Conservation (phyloP, 2,329 filamentous ascomycete genomes). For the Cladosporium sp. region DNA sequence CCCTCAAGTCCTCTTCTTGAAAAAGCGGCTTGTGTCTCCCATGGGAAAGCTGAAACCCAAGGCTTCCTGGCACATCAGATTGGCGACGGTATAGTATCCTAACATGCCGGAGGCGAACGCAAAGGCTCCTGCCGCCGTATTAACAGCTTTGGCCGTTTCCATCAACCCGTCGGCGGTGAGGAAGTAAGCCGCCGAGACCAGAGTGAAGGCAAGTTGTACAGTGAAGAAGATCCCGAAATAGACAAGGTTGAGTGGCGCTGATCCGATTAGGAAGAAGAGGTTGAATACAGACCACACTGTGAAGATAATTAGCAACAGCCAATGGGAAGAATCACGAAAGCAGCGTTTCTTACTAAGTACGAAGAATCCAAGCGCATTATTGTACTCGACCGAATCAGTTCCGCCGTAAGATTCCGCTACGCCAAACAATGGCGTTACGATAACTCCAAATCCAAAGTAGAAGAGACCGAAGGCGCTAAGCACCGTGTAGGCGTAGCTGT, state of each 20-base stretch:
- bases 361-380: slow-evolving; percentile 47
- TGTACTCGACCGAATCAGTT: slow-evolving; percentile 36
- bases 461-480: slow-evolving; percentile 52
- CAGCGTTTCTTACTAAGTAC: slow-evolving; percentile 35
- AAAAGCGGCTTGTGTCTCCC: slow-evolving; percentile 38
- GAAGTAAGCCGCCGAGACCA: slow-evolving; percentile 42
- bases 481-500: slow-evolving; percentile 48
- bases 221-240: slow-evolving; percentile 45
- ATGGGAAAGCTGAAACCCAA: slow-evolving; percentile 35
- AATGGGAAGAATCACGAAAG: neutral
- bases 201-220: slow-evolving; percentile 40
- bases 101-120: slow-evolving; percentile 42
- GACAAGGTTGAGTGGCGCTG: slow-evolving; percentile 41
- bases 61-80: slow-evolving; percentile 38
- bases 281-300: slow-evolving; percentile 44
- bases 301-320: neutral
- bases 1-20: slow-evolving; percentile 26
- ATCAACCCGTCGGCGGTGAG: slow-evolving; percentile 39
- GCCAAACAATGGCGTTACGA: slow-evolving; percentile 43
- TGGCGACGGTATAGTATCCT: slow-evolving; percentile 41
- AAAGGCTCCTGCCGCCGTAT: slow-evolving; percentile 42
- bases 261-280: slow-evolving; percentile 42
- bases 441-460: slow-evolving; percentile 45
- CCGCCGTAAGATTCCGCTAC: slow-evolving; percentile 40
- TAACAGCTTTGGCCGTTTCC: slow-evolving; percentile 31